Evolutionary conservation across 768 basidiomycete genomes (phyloP).

Genomic region (Roridomyces roridus): DNA sequence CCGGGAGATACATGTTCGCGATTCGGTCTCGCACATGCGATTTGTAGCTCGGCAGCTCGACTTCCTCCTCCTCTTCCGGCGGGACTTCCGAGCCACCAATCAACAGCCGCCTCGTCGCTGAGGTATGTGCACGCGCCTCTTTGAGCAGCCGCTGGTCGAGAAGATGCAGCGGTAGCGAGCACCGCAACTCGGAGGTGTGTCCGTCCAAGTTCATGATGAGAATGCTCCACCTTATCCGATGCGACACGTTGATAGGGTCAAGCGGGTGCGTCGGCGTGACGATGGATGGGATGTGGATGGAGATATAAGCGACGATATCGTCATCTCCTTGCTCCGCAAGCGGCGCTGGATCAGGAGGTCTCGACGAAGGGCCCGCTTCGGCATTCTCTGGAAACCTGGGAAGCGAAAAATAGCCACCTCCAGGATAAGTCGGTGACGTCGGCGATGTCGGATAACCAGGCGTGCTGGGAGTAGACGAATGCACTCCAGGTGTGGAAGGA

Average conservation of each 20-base stretch:
- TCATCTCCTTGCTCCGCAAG: conserved; percentile 29
- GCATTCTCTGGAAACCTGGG: background rate
- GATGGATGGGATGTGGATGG: conserved; percentile 63
- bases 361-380: conserved; percentile 10
- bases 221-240: conserved; percentile 84
- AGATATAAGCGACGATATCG: conserved; percentile 67
- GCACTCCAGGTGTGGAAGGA: background rate
- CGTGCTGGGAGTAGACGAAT: background rate
- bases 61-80: conserved; percentile 58
- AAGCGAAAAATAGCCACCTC: conserved; percentile 13
- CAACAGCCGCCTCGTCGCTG: conserved; percentile 78
- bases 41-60: conserved; percentile 87
- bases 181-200: conserved; percentile 93
- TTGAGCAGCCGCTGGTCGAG: conserved; percentile 75
- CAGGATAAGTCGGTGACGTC: background rate
- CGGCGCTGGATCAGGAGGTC: background rate
- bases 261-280: conserved; percentile 74
- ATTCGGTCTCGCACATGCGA: conserved; percentile 92
- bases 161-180: conserved; percentile 88
- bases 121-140: conserved; percentile 76
- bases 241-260: conserved; percentile 76
- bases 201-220: conserved; percentile 87
- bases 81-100: conserved; percentile 46
- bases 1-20: conserved; percentile 75
- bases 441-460: background rate